phyloP scores from a whole-genome alignment of 2,329 filamentous ascomycete genomes.

The Hypoxylon sp. region DNA sequence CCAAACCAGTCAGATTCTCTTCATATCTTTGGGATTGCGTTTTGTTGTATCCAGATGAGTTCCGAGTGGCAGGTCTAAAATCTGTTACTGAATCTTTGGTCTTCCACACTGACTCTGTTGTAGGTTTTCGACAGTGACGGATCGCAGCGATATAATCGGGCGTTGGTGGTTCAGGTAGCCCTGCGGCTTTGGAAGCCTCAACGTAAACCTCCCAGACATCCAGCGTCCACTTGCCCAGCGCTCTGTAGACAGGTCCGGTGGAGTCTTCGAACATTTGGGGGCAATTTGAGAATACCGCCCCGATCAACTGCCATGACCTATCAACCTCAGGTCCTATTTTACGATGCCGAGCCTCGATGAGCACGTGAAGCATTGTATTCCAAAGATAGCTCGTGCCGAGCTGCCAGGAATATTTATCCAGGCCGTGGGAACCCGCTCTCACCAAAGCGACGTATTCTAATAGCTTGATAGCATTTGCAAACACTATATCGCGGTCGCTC shows the following conservation, averaged over 20 bases:
- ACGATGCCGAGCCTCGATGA: conserved; percentile 51
- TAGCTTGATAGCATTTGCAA: conserved; percentile 42
- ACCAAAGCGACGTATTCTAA: conserved; percentile 47
- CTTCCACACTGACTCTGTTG: conserved; percentile 15
- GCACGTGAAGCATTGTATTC: conserved; percentile 53
- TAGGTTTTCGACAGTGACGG: conserved; percentile 38
- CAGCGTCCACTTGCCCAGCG: conserved; percentile 51
- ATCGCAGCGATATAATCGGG: conserved; percentile 48
- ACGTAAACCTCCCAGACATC: conserved; percentile 50
- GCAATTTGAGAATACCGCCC: conserved; percentile 45
- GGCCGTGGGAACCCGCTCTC: conserved; percentile 34
- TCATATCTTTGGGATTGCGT: conserved; percentile 10
- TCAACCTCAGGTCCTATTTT: conserved; percentile 52
- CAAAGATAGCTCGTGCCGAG: conserved; percentile 52
- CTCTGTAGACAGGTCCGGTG: conserved; percentile 46
- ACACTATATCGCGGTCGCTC: conserved; percentile 46
- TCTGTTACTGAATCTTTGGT: neutral
- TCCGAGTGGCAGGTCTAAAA: neutral
- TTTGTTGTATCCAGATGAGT: conserved; percentile 6
- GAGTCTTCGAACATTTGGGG: conserved; percentile 44
- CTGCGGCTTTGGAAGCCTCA: conserved; percentile 42
- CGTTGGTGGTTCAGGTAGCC: conserved; percentile 39
- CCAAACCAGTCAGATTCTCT: conserved; percentile 18
- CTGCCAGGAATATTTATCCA: conserved; percentile 52
- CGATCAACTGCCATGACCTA: conserved; percentile 49